Conservation (phyloP, 1,284 basidiomycete genomes). For the Ganoderma lucidum region DNA sequence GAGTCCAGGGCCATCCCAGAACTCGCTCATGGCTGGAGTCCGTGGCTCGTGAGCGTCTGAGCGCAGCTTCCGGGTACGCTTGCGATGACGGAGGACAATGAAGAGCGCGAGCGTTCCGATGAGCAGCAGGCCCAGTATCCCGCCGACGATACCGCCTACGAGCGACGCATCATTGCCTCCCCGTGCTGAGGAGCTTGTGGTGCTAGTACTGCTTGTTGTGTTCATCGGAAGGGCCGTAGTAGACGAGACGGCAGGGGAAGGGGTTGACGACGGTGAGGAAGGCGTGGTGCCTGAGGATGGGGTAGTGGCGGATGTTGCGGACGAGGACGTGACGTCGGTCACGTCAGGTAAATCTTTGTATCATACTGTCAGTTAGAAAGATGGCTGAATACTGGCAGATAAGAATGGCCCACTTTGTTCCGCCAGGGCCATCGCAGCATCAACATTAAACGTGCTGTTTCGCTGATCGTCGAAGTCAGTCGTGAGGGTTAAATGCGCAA, state of each 20-base stretch:
- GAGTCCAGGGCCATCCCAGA: background rate
- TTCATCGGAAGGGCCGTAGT: background rate
- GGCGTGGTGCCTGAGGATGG: background rate
- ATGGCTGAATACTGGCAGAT: background rate
- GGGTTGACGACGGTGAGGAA: background rate
- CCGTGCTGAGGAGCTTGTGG: background rate
- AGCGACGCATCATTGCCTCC: background rate
- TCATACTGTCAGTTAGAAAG: background rate
- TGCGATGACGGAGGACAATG: slow-evolving; percentile 2
- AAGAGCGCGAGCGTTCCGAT: background rate
- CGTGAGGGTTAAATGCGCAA: background rate
- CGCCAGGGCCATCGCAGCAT: background rate
- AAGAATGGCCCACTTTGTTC: background rate
- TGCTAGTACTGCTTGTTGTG: background rate
- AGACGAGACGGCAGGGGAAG: background rate
- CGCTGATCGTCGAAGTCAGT: background rate
- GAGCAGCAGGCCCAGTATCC: background rate
- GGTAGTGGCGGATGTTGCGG: background rate
- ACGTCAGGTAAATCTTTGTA: background rate
- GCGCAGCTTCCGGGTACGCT: background rate
- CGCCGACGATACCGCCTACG: background rate
- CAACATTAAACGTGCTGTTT: background rate
- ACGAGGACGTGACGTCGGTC: background rate
- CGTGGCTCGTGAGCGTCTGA: background rate
- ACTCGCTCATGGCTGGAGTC: background rate